Conservation (phyloP, 768 basidiomycete species). For the Boletus rufocinnamomeus region DNA sequence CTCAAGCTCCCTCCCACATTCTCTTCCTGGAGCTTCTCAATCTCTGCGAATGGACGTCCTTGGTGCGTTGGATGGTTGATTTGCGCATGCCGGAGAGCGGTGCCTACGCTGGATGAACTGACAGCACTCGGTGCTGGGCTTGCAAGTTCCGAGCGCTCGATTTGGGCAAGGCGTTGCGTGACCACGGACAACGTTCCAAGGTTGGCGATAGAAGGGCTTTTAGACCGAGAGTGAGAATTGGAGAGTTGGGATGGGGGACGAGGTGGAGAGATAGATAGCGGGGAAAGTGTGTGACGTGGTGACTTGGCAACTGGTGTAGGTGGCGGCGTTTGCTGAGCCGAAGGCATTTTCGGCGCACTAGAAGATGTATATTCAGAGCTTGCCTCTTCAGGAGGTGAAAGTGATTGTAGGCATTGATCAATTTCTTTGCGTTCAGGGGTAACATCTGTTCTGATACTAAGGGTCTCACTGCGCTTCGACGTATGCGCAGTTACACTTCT, state of each 20-base stretch:
- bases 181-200: constrained; percentile 65
- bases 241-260: constrained; percentile 29
- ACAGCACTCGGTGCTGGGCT: constrained; percentile 22
- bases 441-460: constrained; percentile 23
- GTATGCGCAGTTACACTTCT: constrained; percentile 6
- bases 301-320: constrained; percentile 34
- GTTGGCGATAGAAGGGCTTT: constrained; percentile 64
- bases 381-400: constrained; percentile 21
- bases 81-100: constrained; percentile 31
- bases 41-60: constrained; percentile 22
- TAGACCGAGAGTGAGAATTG: constrained; percentile 32
- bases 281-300: constrained; percentile 19
- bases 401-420: constrained; percentile 4
- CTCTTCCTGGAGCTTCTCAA: constrained; percentile 28
- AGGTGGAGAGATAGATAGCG: constrained; percentile 26
- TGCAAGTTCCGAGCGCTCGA: constrained; percentile 39
- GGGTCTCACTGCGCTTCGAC: constrained; percentile 2
- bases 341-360: constrained; percentile 19
- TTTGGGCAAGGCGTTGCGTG: constrained; percentile 63
- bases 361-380: constrained; percentile 32
- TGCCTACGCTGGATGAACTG: constrained; percentile 25
- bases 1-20: not conserved
- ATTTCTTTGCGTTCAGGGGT: not conserved
- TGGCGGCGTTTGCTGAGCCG: constrained; percentile 12
- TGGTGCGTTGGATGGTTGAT: constrained; percentile 11